Evolutionary conservation across 805 yeast genomes (phyloP).

Genomic region (Metschnikowia proteae): DNA sequence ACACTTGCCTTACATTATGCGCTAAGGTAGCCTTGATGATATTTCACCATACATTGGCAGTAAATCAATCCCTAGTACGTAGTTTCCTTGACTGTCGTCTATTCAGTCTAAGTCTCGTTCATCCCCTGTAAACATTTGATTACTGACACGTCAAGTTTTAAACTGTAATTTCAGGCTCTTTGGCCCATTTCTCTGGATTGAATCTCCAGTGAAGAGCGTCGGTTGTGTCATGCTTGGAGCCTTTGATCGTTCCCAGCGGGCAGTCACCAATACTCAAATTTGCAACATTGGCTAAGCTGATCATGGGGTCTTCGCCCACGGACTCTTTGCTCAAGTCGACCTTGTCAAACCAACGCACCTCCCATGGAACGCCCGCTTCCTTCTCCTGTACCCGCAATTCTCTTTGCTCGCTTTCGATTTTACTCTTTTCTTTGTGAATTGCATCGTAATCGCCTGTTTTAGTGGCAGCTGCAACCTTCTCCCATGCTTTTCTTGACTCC

Average conservation of each 20-base stretch:
- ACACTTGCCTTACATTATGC: too few relatives aligned
- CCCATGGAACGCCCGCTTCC: slow-evolving; percentile 65
- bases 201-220: slow-evolving; percentile 70
- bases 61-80: neutral
- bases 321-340: slow-evolving; percentile 24
- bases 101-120: neutral
- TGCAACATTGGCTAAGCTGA: slow-evolving; percentile 42
- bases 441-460: slow-evolving; percentile 67
- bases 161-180: slow-evolving; percentile 55
- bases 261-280: slow-evolving; percentile 59
- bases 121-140: neutral
- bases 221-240: slow-evolving; percentile 52
- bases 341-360: slow-evolving; percentile 73
- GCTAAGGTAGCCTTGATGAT: too few relatives aligned
- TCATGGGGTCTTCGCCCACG: slow-evolving; percentile 27
- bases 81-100: neutral
- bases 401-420: slow-evolving; percentile 82
- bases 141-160: slow-evolving; percentile 14
- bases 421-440: slow-evolving; percentile 71
- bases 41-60: too few relatives aligned
- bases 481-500: slow-evolving; percentile 90
- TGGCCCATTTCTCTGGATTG: slow-evolving; percentile 48
- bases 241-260: slow-evolving; percentile 60
- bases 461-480: slow-evolving; percentile 83
- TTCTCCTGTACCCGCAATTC: slow-evolving; percentile 71